Percentiles rank a stretch among this genome's conserved stretches.
Evolutionary conservation across 1,284 basidiomycete genomes (phyloP).

Genomic region (Farysia itapuensis): DNA sequence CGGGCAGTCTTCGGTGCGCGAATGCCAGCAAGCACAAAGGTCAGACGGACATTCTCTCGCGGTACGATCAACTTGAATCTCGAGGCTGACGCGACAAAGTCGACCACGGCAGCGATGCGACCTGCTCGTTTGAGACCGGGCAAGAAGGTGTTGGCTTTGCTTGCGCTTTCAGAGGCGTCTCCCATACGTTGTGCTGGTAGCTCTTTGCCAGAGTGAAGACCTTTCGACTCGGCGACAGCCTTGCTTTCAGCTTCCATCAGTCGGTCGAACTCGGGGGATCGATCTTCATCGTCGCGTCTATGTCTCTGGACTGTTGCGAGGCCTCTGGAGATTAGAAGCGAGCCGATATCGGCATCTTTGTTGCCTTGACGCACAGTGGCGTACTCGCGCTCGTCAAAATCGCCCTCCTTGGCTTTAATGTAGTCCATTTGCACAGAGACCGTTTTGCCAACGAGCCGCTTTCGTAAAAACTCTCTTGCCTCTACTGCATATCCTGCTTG

Average conservation of each 20-base stretch:
- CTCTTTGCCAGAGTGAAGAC: conserved; percentile 91
- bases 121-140: conserved; percentile 89
- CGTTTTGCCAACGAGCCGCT: conserved; percentile 45
- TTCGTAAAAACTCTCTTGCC: conserved; percentile 69
- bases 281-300: conserved; percentile 87
- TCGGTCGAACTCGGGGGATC: conserved; percentile 90
- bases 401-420: conserved; percentile 51
- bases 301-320: conserved; percentile 87
- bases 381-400: conserved; percentile 50
- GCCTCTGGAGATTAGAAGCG: conserved; percentile 89
- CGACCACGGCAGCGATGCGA: conserved; percentile 79
- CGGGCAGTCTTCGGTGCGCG: conserved; percentile 61
- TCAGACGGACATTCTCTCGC: conserved; percentile 45
- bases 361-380: conserved; percentile 47
- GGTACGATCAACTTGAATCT: conserved; percentile 52
- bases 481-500: conserved; percentile 87
- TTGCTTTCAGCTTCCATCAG: conserved; percentile 86
- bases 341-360: conserved; percentile 71
- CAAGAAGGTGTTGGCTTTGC: conserved; percentile 66
- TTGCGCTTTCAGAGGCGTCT: conserved; percentile 72
- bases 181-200: conserved; percentile 68
- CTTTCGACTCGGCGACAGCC: conserved; percentile 76
- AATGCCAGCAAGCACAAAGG: conserved; percentile 58
- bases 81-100: conserved; percentile 73
- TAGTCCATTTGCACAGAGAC: conserved; percentile 53